Evolutionary conservation across 768 basidiomycete genomes (phyloP).

Genomic region (Agaricus subrufescens): DNA sequence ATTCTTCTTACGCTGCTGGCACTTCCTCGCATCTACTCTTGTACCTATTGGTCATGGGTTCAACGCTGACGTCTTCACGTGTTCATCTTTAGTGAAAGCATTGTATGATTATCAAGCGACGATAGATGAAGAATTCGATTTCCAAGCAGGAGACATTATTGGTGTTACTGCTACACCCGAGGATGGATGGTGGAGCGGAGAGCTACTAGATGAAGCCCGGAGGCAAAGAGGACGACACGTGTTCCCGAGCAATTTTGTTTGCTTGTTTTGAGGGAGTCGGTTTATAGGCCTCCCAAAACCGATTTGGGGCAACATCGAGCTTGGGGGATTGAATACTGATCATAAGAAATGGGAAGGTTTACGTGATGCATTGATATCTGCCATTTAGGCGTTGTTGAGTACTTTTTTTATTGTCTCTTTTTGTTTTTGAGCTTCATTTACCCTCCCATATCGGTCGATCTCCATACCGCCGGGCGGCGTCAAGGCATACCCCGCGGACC

Average conservation of each 20-base stretch:
- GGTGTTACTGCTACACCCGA: conserved; percentile 92
- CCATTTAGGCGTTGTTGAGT: background rate
- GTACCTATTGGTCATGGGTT: background rate
- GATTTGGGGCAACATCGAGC: background rate
- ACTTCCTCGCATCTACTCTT: background rate
- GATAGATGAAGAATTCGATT: conserved; percentile 93
- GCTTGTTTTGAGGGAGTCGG: conserved; percentile 50
- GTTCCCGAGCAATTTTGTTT: conserved; percentile 89
- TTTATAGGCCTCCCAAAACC: background rate
- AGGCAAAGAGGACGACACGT: conserved; percentile 68
- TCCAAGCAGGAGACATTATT: conserved; percentile 92
- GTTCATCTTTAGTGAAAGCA: conserved; percentile 63
- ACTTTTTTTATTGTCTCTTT: background rate
- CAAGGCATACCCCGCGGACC: no score
- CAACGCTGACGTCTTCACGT: background rate
- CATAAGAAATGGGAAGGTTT: background rate
- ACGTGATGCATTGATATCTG: background rate
- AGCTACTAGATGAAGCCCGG: conserved; percentile 71
- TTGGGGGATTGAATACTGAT: background rate
- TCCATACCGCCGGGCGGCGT: no score
- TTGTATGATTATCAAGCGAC: conserved; percentile 83
- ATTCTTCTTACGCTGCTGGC: no score
- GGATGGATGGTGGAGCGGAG: conserved; percentile 98
- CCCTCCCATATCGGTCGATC: no score
- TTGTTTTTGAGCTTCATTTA: conserved; percentile 1